Conservation (phyloP, 1,284 basidiomycete genomes). For the Rhodotorula mucilaginosa region DNA sequence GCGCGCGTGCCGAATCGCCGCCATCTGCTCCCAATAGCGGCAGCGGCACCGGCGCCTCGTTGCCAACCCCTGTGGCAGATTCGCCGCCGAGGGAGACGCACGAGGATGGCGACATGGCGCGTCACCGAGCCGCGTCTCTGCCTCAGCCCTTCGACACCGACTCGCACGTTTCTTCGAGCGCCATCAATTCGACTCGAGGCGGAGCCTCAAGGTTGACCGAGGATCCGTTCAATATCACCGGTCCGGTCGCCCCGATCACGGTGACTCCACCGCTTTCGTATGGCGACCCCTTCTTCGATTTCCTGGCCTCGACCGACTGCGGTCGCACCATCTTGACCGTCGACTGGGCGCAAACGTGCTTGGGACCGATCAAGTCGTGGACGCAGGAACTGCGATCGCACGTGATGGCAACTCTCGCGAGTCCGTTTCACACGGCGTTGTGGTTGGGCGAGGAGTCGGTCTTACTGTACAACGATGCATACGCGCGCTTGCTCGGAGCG, state of each 20-base stretch:
- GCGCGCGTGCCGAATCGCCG: not conserved
- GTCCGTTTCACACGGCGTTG: slow-evolving; percentile 24
- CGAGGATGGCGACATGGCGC: not conserved
- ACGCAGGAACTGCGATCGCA: slow-evolving; percentile 17
- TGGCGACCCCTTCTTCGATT: slow-evolving; percentile 10
- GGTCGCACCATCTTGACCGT: slow-evolving; percentile 11
- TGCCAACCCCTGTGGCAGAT: not conserved
- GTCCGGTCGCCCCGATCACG: not conserved
- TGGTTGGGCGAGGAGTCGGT: slow-evolving; percentile 21
- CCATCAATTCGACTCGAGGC: not conserved
- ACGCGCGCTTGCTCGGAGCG: slow-evolving; percentile 8
- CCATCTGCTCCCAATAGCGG: not conserved
- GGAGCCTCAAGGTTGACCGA: not conserved
- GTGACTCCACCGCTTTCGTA: not conserved
- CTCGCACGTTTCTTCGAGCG: not conserved
- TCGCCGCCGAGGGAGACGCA: not conserved
- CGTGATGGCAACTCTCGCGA: slow-evolving; percentile 27
- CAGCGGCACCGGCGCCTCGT: not conserved
- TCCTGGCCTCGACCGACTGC: slow-evolving; percentile 11
- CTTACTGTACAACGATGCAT: not conserved
- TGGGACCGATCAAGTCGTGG: slow-evolving; percentile 23
- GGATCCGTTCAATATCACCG: not conserved
- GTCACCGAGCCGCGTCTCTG: not conserved
- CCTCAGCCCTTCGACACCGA: not conserved
- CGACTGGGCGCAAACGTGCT: slow-evolving; percentile 12